Evolutionary conservation across 1,139 yeast genomes (phyloP).

Genomic region (Kodamaea suecica): DNA sequence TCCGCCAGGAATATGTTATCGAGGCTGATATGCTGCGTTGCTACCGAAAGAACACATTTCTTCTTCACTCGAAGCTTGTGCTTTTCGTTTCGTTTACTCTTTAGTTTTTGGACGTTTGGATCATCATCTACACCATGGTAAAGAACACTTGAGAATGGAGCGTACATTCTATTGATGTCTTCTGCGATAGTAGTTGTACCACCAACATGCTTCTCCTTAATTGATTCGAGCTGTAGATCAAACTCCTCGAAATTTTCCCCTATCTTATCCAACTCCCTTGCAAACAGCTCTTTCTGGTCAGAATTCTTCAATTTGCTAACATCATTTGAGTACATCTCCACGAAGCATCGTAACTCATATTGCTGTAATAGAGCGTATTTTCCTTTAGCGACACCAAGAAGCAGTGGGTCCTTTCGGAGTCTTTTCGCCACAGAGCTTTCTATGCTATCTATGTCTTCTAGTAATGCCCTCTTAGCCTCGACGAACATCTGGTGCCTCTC

Average conservation of each 20-base stretch:
- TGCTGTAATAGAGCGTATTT: slow-evolving; percentile 51
- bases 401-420: slow-evolving; percentile 29
- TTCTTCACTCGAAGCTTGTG: slow-evolving; percentile 31
- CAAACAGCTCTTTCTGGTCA: slow-evolving; percentile 15
- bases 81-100: slow-evolving; percentile 10
- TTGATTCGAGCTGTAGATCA: slow-evolving; percentile 34
- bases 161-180: slow-evolving; percentile 32
- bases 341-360: slow-evolving; percentile 61
- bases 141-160: slow-evolving; percentile 34
- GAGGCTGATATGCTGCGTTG: slow-evolving; percentile 47
- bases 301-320: slow-evolving; percentile 24
- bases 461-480: slow-evolving; percentile 34
- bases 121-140: slow-evolving; percentile 5
- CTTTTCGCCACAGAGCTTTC: slow-evolving; percentile 33
- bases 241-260: slow-evolving; percentile 37
- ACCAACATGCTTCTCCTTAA: slow-evolving; percentile 26
- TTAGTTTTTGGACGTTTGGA: slow-evolving; percentile 7
- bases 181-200: slow-evolving; percentile 21
- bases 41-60: slow-evolving; percentile 43
- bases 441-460: slow-evolving; percentile 39
- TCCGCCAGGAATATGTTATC: slow-evolving; percentile 51
- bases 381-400: slow-evolving; percentile 24
- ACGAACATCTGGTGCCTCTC: slow-evolving; percentile 19
- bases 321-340: slow-evolving; percentile 44
- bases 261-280: slow-evolving; percentile 24